Evolutionary conservation across 306 rosid genomes (phyloP).

Genomic region (Begonia loranthoides): DNA sequence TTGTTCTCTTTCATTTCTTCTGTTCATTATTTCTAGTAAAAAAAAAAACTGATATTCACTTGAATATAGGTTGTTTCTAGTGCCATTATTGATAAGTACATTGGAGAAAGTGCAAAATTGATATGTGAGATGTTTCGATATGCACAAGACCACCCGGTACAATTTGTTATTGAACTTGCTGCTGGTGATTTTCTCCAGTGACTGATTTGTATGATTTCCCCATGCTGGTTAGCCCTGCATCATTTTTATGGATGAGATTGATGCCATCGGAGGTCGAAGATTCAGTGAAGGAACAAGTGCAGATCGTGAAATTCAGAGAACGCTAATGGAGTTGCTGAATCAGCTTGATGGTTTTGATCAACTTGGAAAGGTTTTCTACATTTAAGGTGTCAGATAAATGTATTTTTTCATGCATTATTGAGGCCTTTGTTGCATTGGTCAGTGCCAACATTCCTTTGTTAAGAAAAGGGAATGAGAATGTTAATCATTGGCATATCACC

Average conservation of each 20-base stretch:
- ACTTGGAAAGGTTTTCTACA: constrained; percentile 68
- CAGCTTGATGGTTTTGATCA: constrained; percentile 98
- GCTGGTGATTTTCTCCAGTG: background rate
- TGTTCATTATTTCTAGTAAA: background rate
- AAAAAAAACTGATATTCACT: constrained; percentile 3
- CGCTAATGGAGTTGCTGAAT: constrained; percentile 89
- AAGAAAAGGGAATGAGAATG: too few relatives aligned
- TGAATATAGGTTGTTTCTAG: constrained; percentile 77
- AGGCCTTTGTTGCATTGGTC: too few relatives aligned
- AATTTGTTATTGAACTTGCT: constrained; percentile 6
- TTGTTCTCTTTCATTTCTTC: background rate
- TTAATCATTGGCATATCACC: too few relatives aligned
- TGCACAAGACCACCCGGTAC: constrained; percentile 97
- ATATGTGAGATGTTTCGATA: constrained; percentile 97
- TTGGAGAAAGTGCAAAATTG: constrained; percentile 91
- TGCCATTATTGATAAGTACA: constrained; percentile 88
- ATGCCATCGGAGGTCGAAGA: constrained; percentile 99
- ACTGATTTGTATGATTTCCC: constrained; percentile 9
- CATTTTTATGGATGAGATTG: constrained; percentile 98
- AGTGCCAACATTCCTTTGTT: too few relatives aligned
- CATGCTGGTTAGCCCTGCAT: constrained; percentile 70
- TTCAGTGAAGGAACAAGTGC: constrained; percentile 96
- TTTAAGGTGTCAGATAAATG: too few relatives aligned
- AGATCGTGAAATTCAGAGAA: constrained; percentile 96
- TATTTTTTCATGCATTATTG: too few relatives aligned